Evolutionary conservation across 148 eudicot species (phyloP), one percentile per base, ranked within the genome.

Genomic region (Bassia scoparia): DNA sequence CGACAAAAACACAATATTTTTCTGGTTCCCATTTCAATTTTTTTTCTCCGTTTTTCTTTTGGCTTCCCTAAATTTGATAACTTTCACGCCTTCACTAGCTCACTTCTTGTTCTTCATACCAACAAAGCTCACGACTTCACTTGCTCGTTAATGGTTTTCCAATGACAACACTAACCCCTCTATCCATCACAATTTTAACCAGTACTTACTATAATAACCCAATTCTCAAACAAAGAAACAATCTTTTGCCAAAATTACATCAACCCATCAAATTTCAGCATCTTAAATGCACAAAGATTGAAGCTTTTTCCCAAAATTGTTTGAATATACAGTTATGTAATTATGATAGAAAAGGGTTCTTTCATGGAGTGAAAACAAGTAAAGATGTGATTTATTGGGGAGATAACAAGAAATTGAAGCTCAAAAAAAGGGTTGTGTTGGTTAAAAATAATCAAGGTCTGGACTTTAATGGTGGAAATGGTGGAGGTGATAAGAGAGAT

Each of bases 401-500:
- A 37, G 4, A 64, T 49, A 83, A 44, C 63, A 72, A 35, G 53
- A 60, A 56, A 27, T 64, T 69, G 70, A 79, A 56, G 61, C 81
- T 30, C 69, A 80, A 80, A 68, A 88, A 69, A 52, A 89, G 97
- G 79, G 83, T 76, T 60, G 88, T 90, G 55, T 20, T 83, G 76
- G 90, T 83, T 61, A 85, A 81, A 56, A 84, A 69, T 37, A 89
- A 86, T 77, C 69, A 78, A 69, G 79, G 87, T 60, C 81, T 85
- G 80, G 84, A 85, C 54, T 85, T 84, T 41, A 83, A 85, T 81
- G 88, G 88, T 37, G 90, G 88, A 49, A 83, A 76, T 5, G 85
- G 81, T 5, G 86, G 82, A 0, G 89, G 87, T 61, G 87, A 87
- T 10, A 78, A 89, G 55, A 71, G 74, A 76, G 84, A 77, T 76